Percentiles rank a stretch among this genome's conserved stretches.
These are phyloP conservation scores for Kluyveromyces lactis DNA, from an alignment of 805 yeast species.

Conservation along the genomic window DNA sequence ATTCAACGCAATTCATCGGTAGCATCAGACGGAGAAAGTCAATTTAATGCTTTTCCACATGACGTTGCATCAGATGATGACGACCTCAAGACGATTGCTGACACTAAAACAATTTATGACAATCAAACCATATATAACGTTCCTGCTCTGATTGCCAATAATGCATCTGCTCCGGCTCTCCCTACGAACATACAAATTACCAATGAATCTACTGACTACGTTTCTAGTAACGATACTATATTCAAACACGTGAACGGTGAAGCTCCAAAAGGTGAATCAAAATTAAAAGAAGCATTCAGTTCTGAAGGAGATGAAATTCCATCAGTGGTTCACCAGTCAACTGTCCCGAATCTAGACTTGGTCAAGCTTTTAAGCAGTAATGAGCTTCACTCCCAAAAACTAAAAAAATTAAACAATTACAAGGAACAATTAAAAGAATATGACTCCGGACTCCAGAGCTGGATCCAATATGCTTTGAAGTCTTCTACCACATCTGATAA, in stretches of 20 bases:
- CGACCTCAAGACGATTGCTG: slow-evolving; percentile 27
- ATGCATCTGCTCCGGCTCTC: slow-evolving; percentile 25
- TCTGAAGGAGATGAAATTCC: slow-evolving; percentile 21
- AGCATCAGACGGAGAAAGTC: slow-evolving; percentile 27
- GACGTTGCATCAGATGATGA: slow-evolving; percentile 14
- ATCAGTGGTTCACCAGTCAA: slow-evolving; percentile 33
- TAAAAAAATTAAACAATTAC: slow-evolving; percentile 23
- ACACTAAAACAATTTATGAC: slow-evolving; percentile 29
- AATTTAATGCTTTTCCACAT: slow-evolving; percentile 31
- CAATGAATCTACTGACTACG: neutral
- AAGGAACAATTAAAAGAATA: slow-evolving; percentile 33
- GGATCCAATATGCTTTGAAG: slow-evolving; percentile 36
- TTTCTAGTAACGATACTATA: slow-evolving; percentile 6
- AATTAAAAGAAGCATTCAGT: slow-evolving; percentile 8
- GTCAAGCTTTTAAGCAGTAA: slow-evolving; percentile 31
- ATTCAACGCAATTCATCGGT: slow-evolving; percentile 21
- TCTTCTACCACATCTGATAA: slow-evolving; percentile 24
- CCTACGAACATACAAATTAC: slow-evolving; percentile 13
- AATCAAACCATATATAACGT: slow-evolving; percentile 30
- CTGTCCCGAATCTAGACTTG: slow-evolving; percentile 35
- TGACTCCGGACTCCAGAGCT: slow-evolving; percentile 51
- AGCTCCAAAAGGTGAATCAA: slow-evolving; percentile 3
- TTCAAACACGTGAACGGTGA: slow-evolving; percentile 6
- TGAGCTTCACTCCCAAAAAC: slow-evolving; percentile 15
- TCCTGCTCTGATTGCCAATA: slow-evolving; percentile 25